Evolutionary conservation across 345 rosid genomes (phyloP).

Genomic region (Melastoma malabathricum): DNA sequence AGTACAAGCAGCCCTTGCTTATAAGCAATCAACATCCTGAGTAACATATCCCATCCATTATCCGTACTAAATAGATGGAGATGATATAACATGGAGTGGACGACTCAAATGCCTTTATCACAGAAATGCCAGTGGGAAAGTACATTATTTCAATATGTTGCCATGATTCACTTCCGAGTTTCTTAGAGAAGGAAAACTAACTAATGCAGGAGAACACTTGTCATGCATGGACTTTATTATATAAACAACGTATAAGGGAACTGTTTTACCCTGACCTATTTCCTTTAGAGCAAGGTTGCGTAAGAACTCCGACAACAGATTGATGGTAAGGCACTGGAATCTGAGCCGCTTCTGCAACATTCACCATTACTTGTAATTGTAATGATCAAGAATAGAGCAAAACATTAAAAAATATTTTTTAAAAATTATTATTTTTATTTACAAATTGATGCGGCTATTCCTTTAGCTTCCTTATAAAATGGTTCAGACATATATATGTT

Average conservation of each 20-base stretch:
- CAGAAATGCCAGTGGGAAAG: too few species aligned
- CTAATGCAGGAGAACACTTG: too few species aligned
- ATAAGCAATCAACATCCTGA: conserved; percentile 72
- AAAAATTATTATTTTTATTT: too few species aligned
- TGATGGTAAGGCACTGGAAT: conserved; percentile 38
- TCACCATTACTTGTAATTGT: conserved; percentile 4
- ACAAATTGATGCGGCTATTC: too few species aligned
- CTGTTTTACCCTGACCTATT: conserved; percentile 32
- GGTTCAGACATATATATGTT: too few species aligned
- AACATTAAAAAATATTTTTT: too few species aligned
- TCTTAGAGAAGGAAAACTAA: too few species aligned
- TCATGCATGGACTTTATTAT: background rate
- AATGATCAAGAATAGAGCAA: background rate
- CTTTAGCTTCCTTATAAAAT: too few species aligned
- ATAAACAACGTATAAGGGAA: background rate
- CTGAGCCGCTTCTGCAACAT: conserved; percentile 51
- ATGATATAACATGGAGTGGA: too few species aligned
- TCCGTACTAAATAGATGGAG: background rate
- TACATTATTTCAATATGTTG: too few species aligned
- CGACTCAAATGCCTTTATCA: too few species aligned
- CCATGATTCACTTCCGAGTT: too few species aligned
- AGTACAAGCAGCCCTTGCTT: conserved; percentile 60
- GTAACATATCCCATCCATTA: conserved; percentile 10
- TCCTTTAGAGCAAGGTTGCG: conserved; percentile 63
- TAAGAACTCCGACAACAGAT: conserved; percentile 66